Evolutionary conservation across 2,329 filamentous ascomycete species (phyloP).

Genomic region (Paecilomyces sp.): DNA sequence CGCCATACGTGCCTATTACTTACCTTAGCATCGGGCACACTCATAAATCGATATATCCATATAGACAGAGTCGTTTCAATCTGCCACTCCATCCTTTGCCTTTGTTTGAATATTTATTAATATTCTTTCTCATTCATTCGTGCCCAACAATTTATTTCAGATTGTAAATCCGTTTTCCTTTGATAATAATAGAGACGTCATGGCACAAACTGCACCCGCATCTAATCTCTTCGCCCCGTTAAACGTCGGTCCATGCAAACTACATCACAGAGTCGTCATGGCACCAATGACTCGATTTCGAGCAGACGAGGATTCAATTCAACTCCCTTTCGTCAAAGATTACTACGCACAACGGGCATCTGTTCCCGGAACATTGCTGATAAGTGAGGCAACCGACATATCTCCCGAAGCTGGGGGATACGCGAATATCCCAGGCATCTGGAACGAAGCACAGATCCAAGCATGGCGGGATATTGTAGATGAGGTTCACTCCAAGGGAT

Average conservation of each 20-base stretch:
- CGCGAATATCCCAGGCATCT: slow-evolving; percentile 50
- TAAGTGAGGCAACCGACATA: slow-evolving; percentile 51
- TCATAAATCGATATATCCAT: too few relatives aligned
- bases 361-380: slow-evolving; percentile 46
- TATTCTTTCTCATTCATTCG: too few relatives aligned
- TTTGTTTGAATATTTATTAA: not conserved
- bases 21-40: too few relatives aligned
- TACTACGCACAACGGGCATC: slow-evolving; percentile 48
- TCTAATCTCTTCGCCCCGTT: slow-evolving; percentile 19
- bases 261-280: slow-evolving; percentile 43
- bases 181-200: too few relatives aligned
- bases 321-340: slow-evolving; percentile 32
- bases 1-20: too few relatives aligned
- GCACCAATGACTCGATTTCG: slow-evolving; percentile 50
- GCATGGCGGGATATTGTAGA: slow-evolving; percentile 54
- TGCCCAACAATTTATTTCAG: too few relatives aligned
- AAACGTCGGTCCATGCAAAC: slow-evolving; percentile 26
- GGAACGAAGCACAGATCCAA: slow-evolving; percentile 43
- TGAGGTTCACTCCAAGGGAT: slow-evolving; percentile 54
- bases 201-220: too few relatives aligned
- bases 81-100: not conserved
- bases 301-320: slow-evolving; percentile 39
- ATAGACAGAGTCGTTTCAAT: too few relatives aligned
- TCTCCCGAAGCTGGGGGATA: slow-evolving; percentile 38
- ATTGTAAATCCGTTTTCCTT: too few relatives aligned